Base-by-base conservation (phyloP, 768 basidiomycete genomes). In the Tylopilus sp. region DNA sequence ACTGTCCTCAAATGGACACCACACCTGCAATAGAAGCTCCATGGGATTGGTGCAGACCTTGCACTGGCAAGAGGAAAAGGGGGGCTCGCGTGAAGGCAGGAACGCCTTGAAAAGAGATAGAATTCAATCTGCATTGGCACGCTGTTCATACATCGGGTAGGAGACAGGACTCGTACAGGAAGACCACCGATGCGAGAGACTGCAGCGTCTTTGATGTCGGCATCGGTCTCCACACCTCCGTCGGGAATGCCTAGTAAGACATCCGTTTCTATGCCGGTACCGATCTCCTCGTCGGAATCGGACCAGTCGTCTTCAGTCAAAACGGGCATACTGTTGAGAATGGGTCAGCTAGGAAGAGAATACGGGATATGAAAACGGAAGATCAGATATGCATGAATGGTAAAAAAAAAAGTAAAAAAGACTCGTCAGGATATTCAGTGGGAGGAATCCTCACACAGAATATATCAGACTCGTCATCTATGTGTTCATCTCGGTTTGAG, bases 311-410 rank as follows among this genome's bases (percentile, higher is more conserved):
- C 83, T 31, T 81, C 78, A 22, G 61, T 57, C 41, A 63, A 58
- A 13, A 71, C 67, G 1, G 79, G 66, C 79, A 82, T 82, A 46
- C 59, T 66, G 53, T 45, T 6, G 37, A 16, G 36, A 52, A 53
- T 12, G 16, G 4, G 43, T 59, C 47, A 54, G 46, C 29, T 45
- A 61, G 52, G 50, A 48, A 48, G 17, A 19, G 17, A 0, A n/a
- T 36, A 28, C 16, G 51, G 30, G 56, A 42, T 42, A 51, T 24
- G 40, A 3, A 41, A 48, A 45, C 40, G 12, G 50, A 66, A 62
- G 63, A 72, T 92, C 91, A 92, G 91, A 74, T 77, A 86, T 77
- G 89, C 91, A 92, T 93, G 91, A 93, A 93, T 92, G 89, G 90
- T 87, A 87, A 75, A 76, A 64, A 54, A 71, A 74, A 71, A 67